Conservation (phyloP, 1,139 yeast species). For the Debaryomycetaceae sp. region DNA sequence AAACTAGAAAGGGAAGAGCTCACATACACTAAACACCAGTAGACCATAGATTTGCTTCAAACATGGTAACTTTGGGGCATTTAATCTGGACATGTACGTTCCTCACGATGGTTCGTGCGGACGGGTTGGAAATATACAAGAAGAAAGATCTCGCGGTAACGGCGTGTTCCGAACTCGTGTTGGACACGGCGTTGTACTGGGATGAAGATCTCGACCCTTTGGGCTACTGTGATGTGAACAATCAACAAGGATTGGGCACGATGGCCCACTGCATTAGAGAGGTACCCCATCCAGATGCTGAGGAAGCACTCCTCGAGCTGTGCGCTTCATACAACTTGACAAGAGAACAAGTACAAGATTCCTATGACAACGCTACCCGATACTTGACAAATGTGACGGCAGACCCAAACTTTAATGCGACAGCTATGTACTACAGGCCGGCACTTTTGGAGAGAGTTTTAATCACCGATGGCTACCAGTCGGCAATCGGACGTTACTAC, state of each 20-base stretch:
- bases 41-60: too few species aligned
- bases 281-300: slow-evolving; percentile 15
- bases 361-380: slow-evolving; percentile 38
- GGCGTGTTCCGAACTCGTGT: slow-evolving; percentile 28
- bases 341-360: slow-evolving; percentile 20
- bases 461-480: slow-evolving; percentile 29
- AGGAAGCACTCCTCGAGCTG: slow-evolving; percentile 12
- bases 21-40: too few species aligned
- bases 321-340: slow-evolving; percentile 27
- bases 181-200: slow-evolving; percentile 23
- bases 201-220: slow-evolving; percentile 17
- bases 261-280: slow-evolving; percentile 27
- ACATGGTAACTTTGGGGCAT: not conserved
- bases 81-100: too few species aligned
- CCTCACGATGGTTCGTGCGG: slow-evolving; percentile 1
- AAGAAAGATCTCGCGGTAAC: slow-evolving; percentile 14
- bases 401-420: slow-evolving; percentile 24
- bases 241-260: slow-evolving; percentile 31
- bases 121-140: slow-evolving; percentile 13
- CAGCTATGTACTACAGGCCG: slow-evolving; percentile 29
- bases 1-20: too few species aligned
- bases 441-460: slow-evolving; percentile 17
- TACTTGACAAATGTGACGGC: slow-evolving; percentile 23
- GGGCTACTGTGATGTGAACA: slow-evolving; percentile 22
- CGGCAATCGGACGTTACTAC: slow-evolving; percentile 38